Conservation (phyloP, 768 basidiomycete species). For the Termitomyces sp. region DNA sequence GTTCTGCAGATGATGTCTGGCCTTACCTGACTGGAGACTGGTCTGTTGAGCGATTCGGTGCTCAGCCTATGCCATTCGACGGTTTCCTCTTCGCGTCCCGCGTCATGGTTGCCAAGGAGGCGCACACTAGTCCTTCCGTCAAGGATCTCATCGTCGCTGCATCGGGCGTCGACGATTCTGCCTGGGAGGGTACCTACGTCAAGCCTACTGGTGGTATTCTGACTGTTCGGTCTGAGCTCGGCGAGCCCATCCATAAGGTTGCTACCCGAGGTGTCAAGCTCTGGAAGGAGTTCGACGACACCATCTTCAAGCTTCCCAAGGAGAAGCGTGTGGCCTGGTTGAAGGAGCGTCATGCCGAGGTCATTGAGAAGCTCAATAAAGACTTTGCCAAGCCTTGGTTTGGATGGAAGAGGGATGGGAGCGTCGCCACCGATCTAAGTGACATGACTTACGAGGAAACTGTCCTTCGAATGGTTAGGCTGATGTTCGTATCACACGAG, state of each 20-base stretch:
- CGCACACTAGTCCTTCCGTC: conserved; percentile 89
- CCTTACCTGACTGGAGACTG: conserved; percentile 96
- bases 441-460: conserved; percentile 99
- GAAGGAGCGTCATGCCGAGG: conserved; percentile 77
- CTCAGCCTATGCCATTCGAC: conserved; percentile 97
- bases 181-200: conserved; percentile 93
- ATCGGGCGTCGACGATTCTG: conserved; percentile 80
- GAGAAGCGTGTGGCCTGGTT: conserved; percentile 94
- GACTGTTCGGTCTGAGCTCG: conserved; percentile 95
- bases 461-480: conserved; percentile 80
- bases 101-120: conserved; percentile 99
- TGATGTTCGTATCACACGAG: conserved; percentile 94
- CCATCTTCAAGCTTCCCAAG: conserved; percentile 90
- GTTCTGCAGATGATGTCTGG: conserved; percentile 92
- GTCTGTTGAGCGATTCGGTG: conserved; percentile 73
- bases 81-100: conserved; percentile 95
- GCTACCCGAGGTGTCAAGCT: conserved; percentile 95
- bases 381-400: conserved; percentile 99
- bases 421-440: conserved; percentile 75
- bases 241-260: conserved; percentile 99
- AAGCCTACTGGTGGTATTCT: conserved; percentile 95
- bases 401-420: conserved; percentile 90
- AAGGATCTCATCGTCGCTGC: conserved; percentile 97
- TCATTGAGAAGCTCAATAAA: conserved; percentile 87
- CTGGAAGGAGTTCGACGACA: conserved; percentile 98